These are phyloP conservation scores for Talaromyces trachyspermus DNA, from an alignment of 495 filamentous ascomycete species.

Conservation along the genomic window DNA sequence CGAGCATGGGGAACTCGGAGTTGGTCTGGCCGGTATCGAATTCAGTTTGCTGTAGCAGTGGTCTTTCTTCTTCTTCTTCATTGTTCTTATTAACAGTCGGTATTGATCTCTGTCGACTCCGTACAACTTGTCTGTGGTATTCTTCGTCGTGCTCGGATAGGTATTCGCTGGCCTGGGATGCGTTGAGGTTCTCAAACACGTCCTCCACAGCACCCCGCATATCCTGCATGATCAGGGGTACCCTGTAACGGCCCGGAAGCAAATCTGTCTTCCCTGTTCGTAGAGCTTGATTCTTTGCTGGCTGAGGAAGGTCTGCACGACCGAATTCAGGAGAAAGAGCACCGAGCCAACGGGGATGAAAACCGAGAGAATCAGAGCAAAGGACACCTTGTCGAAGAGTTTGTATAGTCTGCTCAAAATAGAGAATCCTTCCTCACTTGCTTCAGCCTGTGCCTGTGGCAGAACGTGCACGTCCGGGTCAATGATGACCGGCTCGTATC, in stretches of 20 bases:
- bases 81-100: neutral
- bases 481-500: slow-evolving; percentile 70
- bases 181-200: slow-evolving; percentile 63
- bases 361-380: slow-evolving; percentile 53
- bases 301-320: slow-evolving; percentile 66
- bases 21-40: slow-evolving; percentile 2
- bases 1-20: slow-evolving; percentile 56
- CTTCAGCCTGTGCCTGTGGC: slow-evolving; percentile 14
- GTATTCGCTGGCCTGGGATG: slow-evolving; percentile 53
- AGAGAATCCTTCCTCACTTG: slow-evolving; percentile 11
- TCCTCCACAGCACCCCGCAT: slow-evolving; percentile 65
- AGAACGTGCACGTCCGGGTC: slow-evolving; percentile 58
- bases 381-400: slow-evolving; percentile 38
- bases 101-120: neutral
- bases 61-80: neutral
- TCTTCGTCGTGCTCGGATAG: slow-evolving; percentile 34
- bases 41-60: neutral
- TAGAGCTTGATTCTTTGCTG: slow-evolving; percentile 66
- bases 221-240: slow-evolving; percentile 68
- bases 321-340: slow-evolving; percentile 67
- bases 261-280: slow-evolving; percentile 61
- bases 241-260: slow-evolving; percentile 57
- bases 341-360: slow-evolving; percentile 61
- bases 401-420: slow-evolving; percentile 18
- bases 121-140: neutral